phyloP scores from a whole-genome alignment of 2,329 filamentous ascomycete species.

The Hypoxylon sp. region DNA sequence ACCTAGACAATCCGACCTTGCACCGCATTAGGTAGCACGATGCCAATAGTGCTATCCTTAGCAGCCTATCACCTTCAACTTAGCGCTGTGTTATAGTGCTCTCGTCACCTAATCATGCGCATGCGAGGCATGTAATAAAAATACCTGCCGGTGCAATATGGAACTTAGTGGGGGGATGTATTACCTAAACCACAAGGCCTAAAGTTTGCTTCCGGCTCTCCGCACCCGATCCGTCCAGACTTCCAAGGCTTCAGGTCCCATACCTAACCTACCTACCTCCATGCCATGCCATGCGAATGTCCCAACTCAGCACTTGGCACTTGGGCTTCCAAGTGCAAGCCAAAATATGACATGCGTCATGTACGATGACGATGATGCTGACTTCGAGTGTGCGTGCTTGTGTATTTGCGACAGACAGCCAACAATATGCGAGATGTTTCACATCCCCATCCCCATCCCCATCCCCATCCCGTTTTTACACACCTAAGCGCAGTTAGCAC shows the following conservation, averaged over 20 bases:
- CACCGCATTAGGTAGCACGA: slow-evolving; percentile 2
- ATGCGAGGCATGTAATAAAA: background rate
- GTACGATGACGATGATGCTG: slow-evolving; percentile 31
- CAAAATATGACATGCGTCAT: slow-evolving; percentile 26
- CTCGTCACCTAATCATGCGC: background rate
- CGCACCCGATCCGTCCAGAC: slow-evolving; percentile 25
- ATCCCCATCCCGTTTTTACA: too few relatives aligned
- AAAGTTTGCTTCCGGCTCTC: slow-evolving; percentile 27
- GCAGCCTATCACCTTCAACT: slow-evolving; percentile 21
- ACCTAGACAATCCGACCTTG: slow-evolving; percentile 1
- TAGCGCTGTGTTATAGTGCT: slow-evolving; percentile 20
- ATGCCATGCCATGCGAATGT: background rate
- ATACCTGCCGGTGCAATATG: too few relatives aligned
- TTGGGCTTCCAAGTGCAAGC: slow-evolving; percentile 19
- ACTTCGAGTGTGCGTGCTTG: slow-evolving; percentile 8
- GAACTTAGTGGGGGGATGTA: slow-evolving; percentile 22
- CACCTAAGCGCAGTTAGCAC: background rate
- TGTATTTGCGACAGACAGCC: slow-evolving; percentile 12
- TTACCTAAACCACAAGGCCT: slow-evolving; percentile 28
- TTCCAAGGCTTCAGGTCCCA: background rate
- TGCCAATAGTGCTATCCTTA: slow-evolving; percentile 3
- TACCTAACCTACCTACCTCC: too few relatives aligned
- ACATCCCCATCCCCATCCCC: too few relatives aligned
- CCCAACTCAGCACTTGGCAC: background rate
- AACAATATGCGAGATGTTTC: slow-evolving; percentile 17